phyloP scores from a whole-genome alignment of 2,329 filamentous ascomycete genomes.

The Fonsecaea multimorphosa region DNA sequence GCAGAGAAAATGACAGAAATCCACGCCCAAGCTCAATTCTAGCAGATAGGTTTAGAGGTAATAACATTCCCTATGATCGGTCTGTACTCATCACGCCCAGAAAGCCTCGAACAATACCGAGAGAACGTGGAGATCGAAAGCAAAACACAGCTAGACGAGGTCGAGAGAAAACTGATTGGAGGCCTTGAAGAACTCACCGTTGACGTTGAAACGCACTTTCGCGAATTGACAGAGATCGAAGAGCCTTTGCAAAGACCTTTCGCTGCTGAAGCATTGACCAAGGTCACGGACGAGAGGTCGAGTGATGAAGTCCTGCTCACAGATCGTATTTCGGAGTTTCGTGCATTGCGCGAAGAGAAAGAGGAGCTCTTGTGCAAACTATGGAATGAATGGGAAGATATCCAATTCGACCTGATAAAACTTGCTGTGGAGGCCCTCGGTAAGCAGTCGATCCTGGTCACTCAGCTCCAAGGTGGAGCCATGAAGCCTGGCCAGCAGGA shows the following conservation, averaged over 20 bases:
- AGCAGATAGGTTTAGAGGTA: slow-evolving; percentile 28
- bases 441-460: slow-evolving; percentile 20
- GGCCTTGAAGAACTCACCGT: slow-evolving; percentile 23
- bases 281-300: not conserved
- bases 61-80: not conserved
- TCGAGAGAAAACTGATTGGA: slow-evolving; percentile 13
- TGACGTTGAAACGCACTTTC: slow-evolving; percentile 23
- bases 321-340: slow-evolving; percentile 24
- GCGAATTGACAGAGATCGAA: slow-evolving; percentile 18
- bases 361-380: slow-evolving; percentile 25
- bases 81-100: slow-evolving; percentile 21
- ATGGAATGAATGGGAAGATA: slow-evolving; percentile 36
- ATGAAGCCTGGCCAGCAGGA: slow-evolving; percentile 27
- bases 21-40: slow-evolving; percentile 15
- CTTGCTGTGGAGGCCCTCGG: slow-evolving; percentile 35
- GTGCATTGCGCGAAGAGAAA: slow-evolving; percentile 27
- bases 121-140: slow-evolving; percentile 21
- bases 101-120: slow-evolving; percentile 31
- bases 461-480: slow-evolving; percentile 17
- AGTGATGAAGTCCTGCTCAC: slow-evolving; percentile 23
- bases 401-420: slow-evolving; percentile 30
- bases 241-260: slow-evolving; percentile 28
- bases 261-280: slow-evolving; percentile 23
- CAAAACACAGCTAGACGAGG: slow-evolving; percentile 14
- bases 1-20: slow-evolving; percentile 11